Conservation (phyloP, 2,329 filamentous ascomycete species). For the Aspergillus sp. region DNA sequence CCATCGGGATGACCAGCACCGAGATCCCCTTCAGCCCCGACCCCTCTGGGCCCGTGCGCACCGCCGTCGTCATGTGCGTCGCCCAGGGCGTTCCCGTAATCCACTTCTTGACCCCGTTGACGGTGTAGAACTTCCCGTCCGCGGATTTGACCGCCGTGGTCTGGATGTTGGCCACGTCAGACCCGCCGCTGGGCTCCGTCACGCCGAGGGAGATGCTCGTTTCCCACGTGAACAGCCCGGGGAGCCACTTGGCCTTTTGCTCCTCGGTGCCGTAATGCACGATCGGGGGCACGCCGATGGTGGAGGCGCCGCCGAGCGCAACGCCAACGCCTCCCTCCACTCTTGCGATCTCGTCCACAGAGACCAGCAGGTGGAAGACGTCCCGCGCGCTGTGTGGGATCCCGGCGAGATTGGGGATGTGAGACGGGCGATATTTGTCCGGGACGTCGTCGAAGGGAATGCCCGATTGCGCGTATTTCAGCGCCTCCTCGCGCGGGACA, state of each 20-base stretch:
- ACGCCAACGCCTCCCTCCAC: background rate
- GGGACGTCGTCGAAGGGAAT: background rate
- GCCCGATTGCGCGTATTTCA: background rate
- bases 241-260: slow-evolving; percentile 16
- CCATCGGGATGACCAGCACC: slow-evolving; percentile 68
- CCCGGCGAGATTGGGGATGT: background rate
- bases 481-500: background rate
- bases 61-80: slow-evolving; percentile 66
- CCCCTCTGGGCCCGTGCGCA: slow-evolving; percentile 54
- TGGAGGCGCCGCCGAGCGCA: slow-evolving; percentile 10
- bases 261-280: slow-evolving; percentile 13
- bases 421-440: background rate
- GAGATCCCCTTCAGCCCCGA: slow-evolving; percentile 71
- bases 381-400: background rate
- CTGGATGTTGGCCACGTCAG: slow-evolving; percentile 70
- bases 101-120: slow-evolving; percentile 73
- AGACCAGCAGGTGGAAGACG: slow-evolving; percentile 1
- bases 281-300: slow-evolving; percentile 15
- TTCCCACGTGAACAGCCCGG: slow-evolving; percentile 11
- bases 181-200: slow-evolving; percentile 27
- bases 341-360: background rate
- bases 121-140: slow-evolving; percentile 59
- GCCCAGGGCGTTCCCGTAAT: slow-evolving; percentile 72
- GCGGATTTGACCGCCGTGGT: slow-evolving; percentile 71
- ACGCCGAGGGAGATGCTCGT: slow-evolving; percentile 9